A percentile compares a stretch with the other conserved stretches of the same genome.
These are phyloP conservation scores for Kondoa malvinella DNA, from an alignment of 768 basidiomycete species.

Conservation along the genomic window DNA sequence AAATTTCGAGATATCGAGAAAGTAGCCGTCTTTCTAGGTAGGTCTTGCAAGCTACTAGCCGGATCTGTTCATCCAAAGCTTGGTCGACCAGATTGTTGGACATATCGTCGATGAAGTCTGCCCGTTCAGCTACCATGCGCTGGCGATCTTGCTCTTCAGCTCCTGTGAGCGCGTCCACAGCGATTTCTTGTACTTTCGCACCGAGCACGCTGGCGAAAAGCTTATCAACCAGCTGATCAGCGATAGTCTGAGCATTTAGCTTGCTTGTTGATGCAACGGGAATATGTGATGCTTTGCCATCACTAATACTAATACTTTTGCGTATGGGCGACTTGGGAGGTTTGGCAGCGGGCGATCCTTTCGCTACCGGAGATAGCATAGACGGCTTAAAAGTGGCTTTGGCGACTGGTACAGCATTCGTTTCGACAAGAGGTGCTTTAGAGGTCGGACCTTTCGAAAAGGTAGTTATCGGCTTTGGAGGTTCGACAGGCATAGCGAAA, in stretches of 20 bases:
- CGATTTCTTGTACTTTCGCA: neutral
- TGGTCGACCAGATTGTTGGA: neutral
- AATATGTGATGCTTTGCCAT: neutral
- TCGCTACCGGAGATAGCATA: neutral
- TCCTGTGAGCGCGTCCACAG: neutral
- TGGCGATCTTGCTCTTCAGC: neutral
- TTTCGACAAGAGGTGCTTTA: neutral
- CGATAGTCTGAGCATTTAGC: neutral
- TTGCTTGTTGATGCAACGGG: neutral
- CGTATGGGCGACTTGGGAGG: neutral
- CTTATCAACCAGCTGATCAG: neutral
- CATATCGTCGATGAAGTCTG: neutral
- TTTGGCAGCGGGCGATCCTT: neutral
- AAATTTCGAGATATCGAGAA: neutral
- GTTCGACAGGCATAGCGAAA: no score
- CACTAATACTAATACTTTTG: neutral
- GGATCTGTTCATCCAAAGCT: neutral
- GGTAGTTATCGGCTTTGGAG: no score
- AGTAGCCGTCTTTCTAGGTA: neutral
- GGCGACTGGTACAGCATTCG: neutral
- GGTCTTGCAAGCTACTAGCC: neutral
- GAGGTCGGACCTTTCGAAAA: neutral
- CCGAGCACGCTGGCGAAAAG: neutral
- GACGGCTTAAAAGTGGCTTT: neutral
- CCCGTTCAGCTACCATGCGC: neutral